phyloP scores from a whole-genome alignment of 352 stramenopile species.

The Hyaloperonospora arabidopsidis region DNA sequence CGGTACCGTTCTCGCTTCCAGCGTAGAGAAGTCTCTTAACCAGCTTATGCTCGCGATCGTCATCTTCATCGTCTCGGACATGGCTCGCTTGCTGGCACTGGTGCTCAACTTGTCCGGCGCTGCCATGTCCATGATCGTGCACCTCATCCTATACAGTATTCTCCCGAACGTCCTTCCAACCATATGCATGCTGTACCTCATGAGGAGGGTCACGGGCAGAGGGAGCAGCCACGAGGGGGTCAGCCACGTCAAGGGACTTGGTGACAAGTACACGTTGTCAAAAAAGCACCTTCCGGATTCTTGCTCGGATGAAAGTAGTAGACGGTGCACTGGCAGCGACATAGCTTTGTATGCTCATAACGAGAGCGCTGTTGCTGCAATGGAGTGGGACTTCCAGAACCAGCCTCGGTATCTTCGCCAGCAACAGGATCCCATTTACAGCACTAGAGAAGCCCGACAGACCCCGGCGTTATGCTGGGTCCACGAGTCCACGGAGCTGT shows the following conservation, averaged over 20 bases:
- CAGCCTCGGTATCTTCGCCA: conserved; percentile 19
- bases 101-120: conserved; percentile 40
- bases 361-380: conserved; percentile 9
- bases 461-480: conserved; percentile 31
- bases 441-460: conserved; percentile 19
- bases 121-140: conserved; percentile 56
- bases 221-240: conserved; percentile 13
- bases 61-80: conserved; percentile 67
- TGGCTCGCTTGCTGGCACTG: conserved; percentile 62
- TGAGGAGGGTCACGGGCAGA: conserved; percentile 50
- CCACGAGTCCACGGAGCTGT: conserved; percentile 26
- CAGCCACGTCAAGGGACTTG: conserved; percentile 16
- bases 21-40: conserved; percentile 71
- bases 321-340: conserved; percentile 22
- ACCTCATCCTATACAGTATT: conserved; percentile 67
- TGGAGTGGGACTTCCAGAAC: conserved; percentile 18
- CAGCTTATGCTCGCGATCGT: conserved; percentile 77
- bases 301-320: conserved; percentile 33
- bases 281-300: conserved; percentile 50
- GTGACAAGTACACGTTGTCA: conserved; percentile 37
- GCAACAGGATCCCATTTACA: conserved; percentile 21
- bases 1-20: conserved; percentile 53
- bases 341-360: conserved; percentile 15
- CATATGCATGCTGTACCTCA: conserved; percentile 86
- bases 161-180: conserved; percentile 79